Percentiles rank a stretch among this genome's conserved stretches.
Evolutionary conservation across 2,329 filamentous ascomycete genomes (phyloP).

Genomic region (Cryphonectria carpinicola): DNA sequence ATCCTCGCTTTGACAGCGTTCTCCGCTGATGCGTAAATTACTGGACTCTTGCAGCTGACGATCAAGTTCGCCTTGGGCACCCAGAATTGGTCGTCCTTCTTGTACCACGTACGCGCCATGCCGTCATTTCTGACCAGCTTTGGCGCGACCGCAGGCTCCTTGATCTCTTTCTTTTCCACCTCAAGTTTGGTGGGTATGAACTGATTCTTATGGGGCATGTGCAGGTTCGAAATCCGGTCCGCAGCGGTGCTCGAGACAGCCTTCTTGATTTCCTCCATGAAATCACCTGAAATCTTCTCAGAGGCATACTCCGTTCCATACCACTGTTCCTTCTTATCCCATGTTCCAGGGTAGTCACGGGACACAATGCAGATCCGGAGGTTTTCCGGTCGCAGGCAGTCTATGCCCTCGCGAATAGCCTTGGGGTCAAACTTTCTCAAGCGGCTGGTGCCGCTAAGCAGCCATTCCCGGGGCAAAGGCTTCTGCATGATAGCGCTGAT

Average conservation of each 20-base stretch:
- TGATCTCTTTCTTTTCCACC: constrained; percentile 91
- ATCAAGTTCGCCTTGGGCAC: constrained; percentile 91
- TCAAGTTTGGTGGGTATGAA: constrained; percentile 94
- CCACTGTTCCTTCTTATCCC: constrained; percentile 92
- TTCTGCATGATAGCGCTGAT: constrained; percentile 91
- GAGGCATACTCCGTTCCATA: constrained; percentile 93
- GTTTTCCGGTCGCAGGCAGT: constrained; percentile 81
- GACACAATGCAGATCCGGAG: constrained; percentile 84
- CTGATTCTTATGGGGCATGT: constrained; percentile 90
- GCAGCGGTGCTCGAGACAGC: constrained; percentile 62
- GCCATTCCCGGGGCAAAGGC: constrained; percentile 81
- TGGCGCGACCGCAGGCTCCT: constrained; percentile 72
- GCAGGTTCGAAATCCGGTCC: constrained; percentile 70
- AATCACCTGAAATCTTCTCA: constrained; percentile 76
- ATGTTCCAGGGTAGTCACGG: constrained; percentile 80
- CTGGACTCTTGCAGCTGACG: constrained; percentile 76
- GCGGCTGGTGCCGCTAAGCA: constrained; percentile 78
- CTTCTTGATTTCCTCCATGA: constrained; percentile 70
- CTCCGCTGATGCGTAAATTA: constrained; percentile 78
- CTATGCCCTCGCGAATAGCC: constrained; percentile 74
- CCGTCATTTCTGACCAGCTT: constrained; percentile 85
- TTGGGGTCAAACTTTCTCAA: constrained; percentile 79
- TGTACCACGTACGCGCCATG: constrained; percentile 86
- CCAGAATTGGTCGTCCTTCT: constrained; percentile 99
- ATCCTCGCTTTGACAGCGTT: constrained; percentile 78